Conservation (phyloP, 345 rosid genomes). For the Eucalyptus melliodora region DNA sequence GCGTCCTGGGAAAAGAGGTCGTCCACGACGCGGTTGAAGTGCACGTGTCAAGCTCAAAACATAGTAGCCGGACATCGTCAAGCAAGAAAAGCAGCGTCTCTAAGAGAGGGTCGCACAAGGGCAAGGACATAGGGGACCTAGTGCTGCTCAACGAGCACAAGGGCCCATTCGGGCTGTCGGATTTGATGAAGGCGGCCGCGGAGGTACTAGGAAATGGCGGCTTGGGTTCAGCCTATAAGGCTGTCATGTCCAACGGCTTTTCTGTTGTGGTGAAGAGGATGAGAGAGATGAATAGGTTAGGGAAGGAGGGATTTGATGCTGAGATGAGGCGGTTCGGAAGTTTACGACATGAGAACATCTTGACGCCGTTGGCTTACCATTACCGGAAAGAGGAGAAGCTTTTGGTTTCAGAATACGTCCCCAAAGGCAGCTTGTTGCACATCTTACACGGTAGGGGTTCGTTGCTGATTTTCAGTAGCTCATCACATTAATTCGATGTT, state of each 20-base stretch:
- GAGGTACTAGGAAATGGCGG: conserved; percentile 86
- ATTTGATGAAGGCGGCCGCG: conserved; percentile 90
- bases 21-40: conserved; percentile 16
- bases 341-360: conserved; percentile 48
- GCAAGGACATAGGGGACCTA: conserved; percentile 18
- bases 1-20: conserved; percentile 31
- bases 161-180: conserved; percentile 52
- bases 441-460: conserved; percentile 63
- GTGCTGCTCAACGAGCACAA: conserved; percentile 56
- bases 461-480: not conserved
- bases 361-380: conserved; percentile 77
- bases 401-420: conserved; percentile 61
- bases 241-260: conserved; percentile 52
- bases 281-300: conserved; percentile 59
- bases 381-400: conserved; percentile 82
- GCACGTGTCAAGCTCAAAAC: conserved; percentile 11
- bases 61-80: conserved; percentile 5
- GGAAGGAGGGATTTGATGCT: conserved; percentile 41
- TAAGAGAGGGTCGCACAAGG: conserved; percentile 6
- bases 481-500: not conserved
- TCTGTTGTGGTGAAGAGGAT: conserved; percentile 84
- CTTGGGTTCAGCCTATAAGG: conserved; percentile 87
- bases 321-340: conserved; percentile 67
- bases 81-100: conserved; percentile 18
- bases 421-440: conserved; percentile 71